phyloP scores from a whole-genome alignment of 331 rosid species.

The Quercus phellos region DNA sequence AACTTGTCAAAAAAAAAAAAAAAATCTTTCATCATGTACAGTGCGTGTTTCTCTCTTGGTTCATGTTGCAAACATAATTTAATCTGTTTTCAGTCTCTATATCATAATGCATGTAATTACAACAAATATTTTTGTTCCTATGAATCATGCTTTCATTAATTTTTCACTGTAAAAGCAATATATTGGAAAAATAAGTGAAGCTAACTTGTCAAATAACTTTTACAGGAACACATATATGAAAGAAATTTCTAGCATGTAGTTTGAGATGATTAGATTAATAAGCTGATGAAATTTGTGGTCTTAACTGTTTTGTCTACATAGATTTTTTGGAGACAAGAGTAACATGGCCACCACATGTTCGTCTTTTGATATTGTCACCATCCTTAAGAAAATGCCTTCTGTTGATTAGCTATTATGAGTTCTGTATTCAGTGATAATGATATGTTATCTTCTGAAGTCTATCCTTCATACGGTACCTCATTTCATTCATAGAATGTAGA shows the following conservation, averaged over 20 bases:
- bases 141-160: background rate
- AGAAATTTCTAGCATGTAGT: slow-evolving; percentile 9
- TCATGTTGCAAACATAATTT: background rate
- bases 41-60: too few species aligned
- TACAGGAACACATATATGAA: slow-evolving; percentile 4
- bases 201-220: slow-evolving; percentile 5
- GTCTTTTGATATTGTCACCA: slow-evolving; percentile 22
- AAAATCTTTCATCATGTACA: background rate
- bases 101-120: background rate
- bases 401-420: slow-evolving; percentile 23
- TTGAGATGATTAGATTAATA: slow-evolving; percentile 15
- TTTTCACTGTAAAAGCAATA: background rate
- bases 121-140: background rate
- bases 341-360: slow-evolving; percentile 55
- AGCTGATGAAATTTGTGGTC: slow-evolving; percentile 25
- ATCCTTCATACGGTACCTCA: slow-evolving; percentile 10
- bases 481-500: background rate
- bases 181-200: background rate
- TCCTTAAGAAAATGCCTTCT: slow-evolving; percentile 25
- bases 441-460: slow-evolving; percentile 18
- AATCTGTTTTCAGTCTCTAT: background rate
- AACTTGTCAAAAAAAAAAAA: background rate
- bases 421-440: slow-evolving; percentile 32
- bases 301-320: slow-evolving; percentile 26
- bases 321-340: slow-evolving; percentile 37